phyloP scores from a whole-genome alignment of 192 early-diverging fungal genomes.

The Coemansia sp. region DNA sequence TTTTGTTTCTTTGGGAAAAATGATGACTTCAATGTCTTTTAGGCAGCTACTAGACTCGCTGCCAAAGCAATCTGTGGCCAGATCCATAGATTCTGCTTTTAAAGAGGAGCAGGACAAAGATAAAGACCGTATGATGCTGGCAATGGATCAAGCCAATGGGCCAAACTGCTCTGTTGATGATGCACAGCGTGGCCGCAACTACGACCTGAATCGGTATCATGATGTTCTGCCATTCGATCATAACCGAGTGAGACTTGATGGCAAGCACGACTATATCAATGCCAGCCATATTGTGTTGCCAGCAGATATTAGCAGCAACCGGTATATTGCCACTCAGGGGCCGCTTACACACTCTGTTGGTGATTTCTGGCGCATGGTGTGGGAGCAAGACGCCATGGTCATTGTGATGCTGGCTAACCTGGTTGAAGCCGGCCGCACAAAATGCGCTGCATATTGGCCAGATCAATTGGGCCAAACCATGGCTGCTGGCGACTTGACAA shows the following conservation, averaged over 20 bases:
- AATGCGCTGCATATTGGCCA: conserved; percentile 88
- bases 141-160: conserved; percentile 17
- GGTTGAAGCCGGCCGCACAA: conserved; percentile 63
- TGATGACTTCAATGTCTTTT: conserved; percentile 34
- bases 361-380: conserved; percentile 89
- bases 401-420: conserved; percentile 86
- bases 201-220: conserved; percentile 73
- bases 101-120: conserved; percentile 16
- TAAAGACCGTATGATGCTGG: conserved; percentile 21
- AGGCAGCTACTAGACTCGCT: conserved; percentile 36
- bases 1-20: neutral
- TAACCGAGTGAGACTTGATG: conserved; percentile 59
- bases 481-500: conserved; percentile 7
- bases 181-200: conserved; percentile 38
- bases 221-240: conserved; percentile 85
- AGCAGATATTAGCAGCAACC: conserved; percentile 17
- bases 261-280: conserved; percentile 75
- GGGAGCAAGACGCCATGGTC: conserved; percentile 65
- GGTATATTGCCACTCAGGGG: conserved; percentile 86
- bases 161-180: conserved; percentile 12
- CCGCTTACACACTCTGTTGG: conserved; percentile 67
- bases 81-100: conserved; percentile 17
- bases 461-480: neutral
- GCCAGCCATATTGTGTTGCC: conserved; percentile 64
- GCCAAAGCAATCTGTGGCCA: conserved; percentile 20